Evolutionary conservation across 2,329 filamentous ascomycete genomes (phyloP), one percentile per base, ranked within the genome.

Genomic region (Diaporthe caulivora): DNA sequence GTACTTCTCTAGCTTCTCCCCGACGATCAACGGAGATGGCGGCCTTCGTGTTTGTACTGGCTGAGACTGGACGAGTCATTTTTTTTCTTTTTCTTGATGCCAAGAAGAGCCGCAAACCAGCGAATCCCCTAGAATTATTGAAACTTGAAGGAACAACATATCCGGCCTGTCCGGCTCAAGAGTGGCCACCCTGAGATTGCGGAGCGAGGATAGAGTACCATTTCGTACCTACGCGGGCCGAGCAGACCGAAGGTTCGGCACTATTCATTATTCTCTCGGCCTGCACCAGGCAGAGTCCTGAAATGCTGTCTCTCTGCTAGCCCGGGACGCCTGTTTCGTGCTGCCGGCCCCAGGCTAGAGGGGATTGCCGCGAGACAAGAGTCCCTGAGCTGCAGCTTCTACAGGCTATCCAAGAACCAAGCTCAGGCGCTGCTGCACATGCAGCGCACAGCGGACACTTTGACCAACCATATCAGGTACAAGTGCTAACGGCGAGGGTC

Each of bases 21-120:
- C 44, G 62, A 18, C 44, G 62, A 65, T 51, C 62, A 51, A 8
- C 62, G 62, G 62, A 51, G 31, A 65, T 65, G 47, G 62, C 44
- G 62, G 44, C 21, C 29, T 65, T 65, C 62, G 62, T 65, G 62
- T 65, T 51, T 51, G 21, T 34, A 9, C 44, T 51, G n/a, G 44
- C 21, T 65, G 44, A 1, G 7, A n/a, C 26, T 40, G 29, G 62
- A 44, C 62, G 62, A 65, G 62, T 65, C 62, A 65, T 51, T 65
- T 37, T 6, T 40, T 13, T 13, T 10, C 11, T n/a, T n/a, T 47
- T n/a, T 3, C 44, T 37, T 26, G 29, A 31, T 51, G 44, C 31
- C 44, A 18, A 24, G 29, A 51, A 65, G 62, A 65, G 62, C 62
- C 44, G 44, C 62, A 40, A 26, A 40, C 13, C 42, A 40, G 24